Evolutionary conservation across 2,329 filamentous ascomycete species (phyloP), one percentile per base, ranked within the genome.

Genomic region (Curvularia eragrostidis): DNA sequence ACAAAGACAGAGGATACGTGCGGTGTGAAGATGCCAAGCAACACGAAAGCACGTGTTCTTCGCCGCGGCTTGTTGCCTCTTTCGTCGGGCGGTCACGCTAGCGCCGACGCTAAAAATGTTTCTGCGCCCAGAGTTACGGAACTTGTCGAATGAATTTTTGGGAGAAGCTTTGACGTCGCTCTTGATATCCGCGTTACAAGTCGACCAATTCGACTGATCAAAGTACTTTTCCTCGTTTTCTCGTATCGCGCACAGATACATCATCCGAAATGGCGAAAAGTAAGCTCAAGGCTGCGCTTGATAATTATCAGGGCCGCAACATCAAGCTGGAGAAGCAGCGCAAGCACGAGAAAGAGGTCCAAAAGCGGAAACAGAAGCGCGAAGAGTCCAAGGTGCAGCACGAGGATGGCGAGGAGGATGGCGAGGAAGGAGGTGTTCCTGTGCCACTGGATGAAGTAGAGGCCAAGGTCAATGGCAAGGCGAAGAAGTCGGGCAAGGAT

Each of bases 271-370:
- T 83, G 73, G 72, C 67, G 46, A 74, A 73, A 54, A 82, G 82
- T 62, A 87, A 86, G 72, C 77, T 89, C 46, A 81, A 86, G 58
- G 75, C 80, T 43, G 85, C 85, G 46, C 81, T 89, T 21, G 84
- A 87, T 64, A 79, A 81, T 52, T 78, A 85, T 57, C 82, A 85
- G 71, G 85, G 85, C 28, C 79, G 84, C 47, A 89, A 95, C 66
- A 89, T 90, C 61, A 88, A 89, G 63, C 83, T 91, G 52, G 91
- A 94, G 76, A 87, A 91, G 76, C 90, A 62, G 60, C 58, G 58
- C 57, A 62, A 62, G 51, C 30, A 58, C 28, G 60, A 61, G 44
- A 62, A 61, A 26, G 48, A 62, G 41, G 60, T 36, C 19, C 47
- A 48, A 15, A 62, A 62, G 34, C 54, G 41, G 18, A 60, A 62